Evolutionary conservation across 1,284 basidiomycete genomes (phyloP).

Genomic region (Bothia castanella): DNA sequence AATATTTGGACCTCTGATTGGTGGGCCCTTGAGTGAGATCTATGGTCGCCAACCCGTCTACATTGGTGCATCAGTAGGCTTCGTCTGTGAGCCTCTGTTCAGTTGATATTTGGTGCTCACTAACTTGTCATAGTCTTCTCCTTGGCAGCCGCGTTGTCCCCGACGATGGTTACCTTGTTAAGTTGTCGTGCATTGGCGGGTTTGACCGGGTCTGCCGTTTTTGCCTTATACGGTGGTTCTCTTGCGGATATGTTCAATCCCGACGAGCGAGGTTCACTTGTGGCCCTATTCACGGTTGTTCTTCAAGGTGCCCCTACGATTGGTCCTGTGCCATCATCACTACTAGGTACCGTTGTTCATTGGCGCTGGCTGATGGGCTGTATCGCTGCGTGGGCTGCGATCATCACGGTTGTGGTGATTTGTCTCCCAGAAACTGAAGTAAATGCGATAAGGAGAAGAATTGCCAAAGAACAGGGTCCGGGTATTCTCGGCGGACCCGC

Average conservation of each 20-base stretch:
- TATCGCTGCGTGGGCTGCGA: constrained; percentile 20
- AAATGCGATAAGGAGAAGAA: constrained; percentile 19
- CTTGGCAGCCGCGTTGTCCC: constrained; percentile 20
- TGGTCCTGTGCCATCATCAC: constrained; percentile 26
- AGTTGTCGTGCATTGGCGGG: constrained; percentile 22
- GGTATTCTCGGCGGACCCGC: not conserved
- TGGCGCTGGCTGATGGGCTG: constrained; percentile 28
- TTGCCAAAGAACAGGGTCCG: constrained; percentile 6
- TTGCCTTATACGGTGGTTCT: constrained; percentile 27
- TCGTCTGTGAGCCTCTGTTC: constrained; percentile 13
- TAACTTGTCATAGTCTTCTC: constrained; percentile 20
- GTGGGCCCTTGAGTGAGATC: constrained; percentile 26
- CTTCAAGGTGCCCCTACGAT: constrained; percentile 28
- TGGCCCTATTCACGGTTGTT: constrained; percentile 28
- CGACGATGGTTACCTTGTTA: constrained; percentile 16
- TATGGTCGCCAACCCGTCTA: constrained; percentile 26
- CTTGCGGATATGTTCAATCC: constrained; percentile 26
- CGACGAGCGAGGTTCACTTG: constrained; percentile 24
- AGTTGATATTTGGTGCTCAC: not conserved
- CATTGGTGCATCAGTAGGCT: constrained; percentile 23
- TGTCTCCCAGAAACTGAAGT: constrained; percentile 25
- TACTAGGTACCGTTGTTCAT: constrained; percentile 21
- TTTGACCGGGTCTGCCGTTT: constrained; percentile 22
- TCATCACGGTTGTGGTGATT: constrained; percentile 16
- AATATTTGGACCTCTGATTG: constrained; percentile 28